Conservation (phyloP, 2,329 filamentous ascomycete genomes). For the Colletotrichum eleusines region DNA sequence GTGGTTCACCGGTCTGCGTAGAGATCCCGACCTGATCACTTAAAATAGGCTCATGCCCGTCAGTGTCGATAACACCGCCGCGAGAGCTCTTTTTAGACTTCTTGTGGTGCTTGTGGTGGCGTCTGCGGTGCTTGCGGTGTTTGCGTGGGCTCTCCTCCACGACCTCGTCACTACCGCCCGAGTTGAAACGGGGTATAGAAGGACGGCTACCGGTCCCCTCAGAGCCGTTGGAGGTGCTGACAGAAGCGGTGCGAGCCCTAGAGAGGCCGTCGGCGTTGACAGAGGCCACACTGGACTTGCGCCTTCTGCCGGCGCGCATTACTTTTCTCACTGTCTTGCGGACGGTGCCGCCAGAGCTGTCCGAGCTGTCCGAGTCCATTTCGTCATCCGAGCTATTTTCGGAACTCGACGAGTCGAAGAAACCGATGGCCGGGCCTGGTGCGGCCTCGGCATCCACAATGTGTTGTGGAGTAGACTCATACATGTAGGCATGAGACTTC, state of each 20-base stretch:
- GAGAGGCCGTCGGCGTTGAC: constrained; percentile 63
- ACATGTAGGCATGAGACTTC: constrained; percentile 92
- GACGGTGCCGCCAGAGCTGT: constrained; percentile 71
- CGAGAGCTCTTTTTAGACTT: constrained; percentile 61
- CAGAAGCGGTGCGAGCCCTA: constrained; percentile 57
- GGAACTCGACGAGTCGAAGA: constrained; percentile 78
- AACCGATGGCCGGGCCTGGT: constrained; percentile 84
- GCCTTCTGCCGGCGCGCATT: constrained; percentile 76
- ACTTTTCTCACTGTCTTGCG: constrained; percentile 81
- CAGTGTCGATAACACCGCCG: constrained; percentile 48
- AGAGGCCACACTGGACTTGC: constrained; percentile 82
- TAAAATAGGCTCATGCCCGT: constrained; percentile 49
- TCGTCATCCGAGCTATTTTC: constrained; percentile 69
- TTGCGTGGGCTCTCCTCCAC: constrained; percentile 57
- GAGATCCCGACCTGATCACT: constrained; percentile 47
- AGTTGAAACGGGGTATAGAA: constrained; percentile 52
- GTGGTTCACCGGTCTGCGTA: constrained; percentile 56
- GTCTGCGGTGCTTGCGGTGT: constrained; percentile 53
- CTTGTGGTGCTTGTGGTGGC: constrained; percentile 53
- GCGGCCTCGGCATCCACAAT: constrained; percentile 93
- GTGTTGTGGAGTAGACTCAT: constrained; percentile 91
- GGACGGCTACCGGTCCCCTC: constrained; percentile 55
- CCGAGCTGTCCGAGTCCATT: constrained; percentile 75
- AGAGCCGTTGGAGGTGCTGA: constrained; percentile 54
- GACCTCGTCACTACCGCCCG: constrained; percentile 57